Conservation (phyloP, 139 green algal genomes). For the Tetradesmus lagerheimii region DNA sequence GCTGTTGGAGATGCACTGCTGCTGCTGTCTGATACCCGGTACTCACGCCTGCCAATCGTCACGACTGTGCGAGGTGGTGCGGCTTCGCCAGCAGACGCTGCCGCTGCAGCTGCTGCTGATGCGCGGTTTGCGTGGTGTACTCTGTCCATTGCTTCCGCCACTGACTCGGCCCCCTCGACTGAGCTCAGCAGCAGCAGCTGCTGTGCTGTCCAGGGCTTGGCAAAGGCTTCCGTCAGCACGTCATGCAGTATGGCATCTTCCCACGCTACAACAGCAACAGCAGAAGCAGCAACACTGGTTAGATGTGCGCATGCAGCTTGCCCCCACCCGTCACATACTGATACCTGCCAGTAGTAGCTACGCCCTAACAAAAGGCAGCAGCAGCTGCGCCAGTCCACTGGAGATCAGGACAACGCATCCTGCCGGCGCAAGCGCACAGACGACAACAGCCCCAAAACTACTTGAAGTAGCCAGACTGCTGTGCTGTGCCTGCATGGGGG, state of each 20-base stretch:
- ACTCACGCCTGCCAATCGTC: not conserved
- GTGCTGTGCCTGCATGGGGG: too few relatives aligned
- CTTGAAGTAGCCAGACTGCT: too few relatives aligned
- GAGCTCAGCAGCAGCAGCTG: conserved; percentile 70
- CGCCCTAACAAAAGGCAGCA: too few relatives aligned
- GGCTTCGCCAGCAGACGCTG: not conserved
- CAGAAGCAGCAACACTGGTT: conserved; percentile 12
- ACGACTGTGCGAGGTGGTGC: not conserved
- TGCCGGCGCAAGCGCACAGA: too few relatives aligned
- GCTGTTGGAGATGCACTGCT: not conserved
- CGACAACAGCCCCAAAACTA: too few relatives aligned
- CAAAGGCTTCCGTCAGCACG: conserved; percentile 50
- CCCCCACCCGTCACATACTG: too few relatives aligned
- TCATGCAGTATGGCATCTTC: conserved; percentile 56
- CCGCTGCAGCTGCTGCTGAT: conserved; percentile 25
- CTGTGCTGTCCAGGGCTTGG: conserved; percentile 60
- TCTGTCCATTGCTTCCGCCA: conserved; percentile 69
- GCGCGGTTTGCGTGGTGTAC: conserved; percentile 32
- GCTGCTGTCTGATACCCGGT: not conserved
- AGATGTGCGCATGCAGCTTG: not conserved
- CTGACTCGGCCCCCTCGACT: conserved; percentile 67
- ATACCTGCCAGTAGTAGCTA: too few relatives aligned
- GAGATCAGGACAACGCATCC: too few relatives aligned
- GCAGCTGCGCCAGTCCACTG: too few relatives aligned
- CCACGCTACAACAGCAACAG: conserved; percentile 39